Evolutionary conservation across 2,329 filamentous ascomycete genomes (phyloP), one percentile per base, ranked within the genome.

Genomic region (Cadophora sp.): DNA sequence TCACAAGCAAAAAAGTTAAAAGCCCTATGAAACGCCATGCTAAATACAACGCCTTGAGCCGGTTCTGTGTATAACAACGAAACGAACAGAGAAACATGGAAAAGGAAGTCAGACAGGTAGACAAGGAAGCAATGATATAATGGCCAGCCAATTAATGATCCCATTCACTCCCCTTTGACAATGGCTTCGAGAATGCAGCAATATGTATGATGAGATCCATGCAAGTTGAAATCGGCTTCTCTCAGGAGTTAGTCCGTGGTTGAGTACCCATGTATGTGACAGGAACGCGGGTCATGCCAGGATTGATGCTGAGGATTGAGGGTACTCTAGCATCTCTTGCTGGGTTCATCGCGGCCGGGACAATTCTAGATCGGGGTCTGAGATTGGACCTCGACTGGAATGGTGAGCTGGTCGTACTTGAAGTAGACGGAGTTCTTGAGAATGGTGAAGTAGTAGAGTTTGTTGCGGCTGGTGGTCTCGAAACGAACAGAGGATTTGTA

Each of bases 11-110:
- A n/a, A 4, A 4, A 12, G 14, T 51, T n/a, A 43, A 51, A 27
- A 51, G 40, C 24, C 64, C 46, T 43, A n/a, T 62, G 31, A 26
- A 62, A 66, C 64, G 56, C 64, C 64, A 55, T 66, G 64, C 64
- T 66, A 61, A 61, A 50, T 37, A 51, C 43, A 66, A 66, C 64
- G 64, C 64, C 64, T 34, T 31, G 9, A 34, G 16, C 40, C 40
- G 40, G 22, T 29, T 53, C 40, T 24, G 46, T 50, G 61, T 37
- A 53, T 37, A 24, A 58, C 46, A 34, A 43, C 5, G 14, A 34
- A 40, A 22, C 29, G 29, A 26, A 26, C 56, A 59, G 24, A 59
- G 22, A 55, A 34, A 59, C 34, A 26, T 31, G 22, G 6, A 24
- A 14, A 62, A 51, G 40, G 24, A 40, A 48, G 27, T 34, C 27